Percentiles rank a stretch among this genome's conserved stretches.
Evolutionary conservation across 2,329 filamentous ascomycete genomes (phyloP).

Genomic region (Fusarium sp.): DNA sequence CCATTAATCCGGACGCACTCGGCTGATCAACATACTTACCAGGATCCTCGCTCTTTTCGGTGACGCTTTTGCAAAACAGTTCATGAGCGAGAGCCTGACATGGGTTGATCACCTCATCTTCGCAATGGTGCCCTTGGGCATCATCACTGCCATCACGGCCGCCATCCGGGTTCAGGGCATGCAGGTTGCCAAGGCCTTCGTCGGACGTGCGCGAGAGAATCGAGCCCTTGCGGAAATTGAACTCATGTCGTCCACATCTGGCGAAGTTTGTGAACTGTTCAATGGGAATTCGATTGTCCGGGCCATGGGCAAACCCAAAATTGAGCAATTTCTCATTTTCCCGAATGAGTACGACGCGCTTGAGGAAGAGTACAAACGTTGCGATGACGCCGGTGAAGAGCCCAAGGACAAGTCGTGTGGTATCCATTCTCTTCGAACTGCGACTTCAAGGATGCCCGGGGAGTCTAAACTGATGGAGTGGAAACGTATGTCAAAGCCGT

Average conservation of each 20-base stretch:
- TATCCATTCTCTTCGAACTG: neutral
- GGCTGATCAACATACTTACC: neutral
- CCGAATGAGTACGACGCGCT: neutral
- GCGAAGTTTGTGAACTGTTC: neutral
- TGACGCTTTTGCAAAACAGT: neutral
- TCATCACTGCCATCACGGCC: neutral
- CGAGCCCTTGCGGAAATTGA: neutral
- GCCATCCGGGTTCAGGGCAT: neutral
- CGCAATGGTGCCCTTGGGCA: neutral
- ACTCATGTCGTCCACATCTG: neutral
- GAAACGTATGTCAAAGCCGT: neutral
- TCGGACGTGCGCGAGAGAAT: neutral
- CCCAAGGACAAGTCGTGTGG: neutral
- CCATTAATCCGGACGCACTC: accelerated
- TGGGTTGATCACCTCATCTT: neutral
- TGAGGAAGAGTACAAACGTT: neutral
- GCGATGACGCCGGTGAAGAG: neutral
- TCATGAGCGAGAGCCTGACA: neutral
- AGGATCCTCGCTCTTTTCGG: neutral
- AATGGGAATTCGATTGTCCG: neutral
- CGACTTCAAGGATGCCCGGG: accelerated
- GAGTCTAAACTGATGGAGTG: neutral
- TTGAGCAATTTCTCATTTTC: neutral
- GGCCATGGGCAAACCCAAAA: neutral
- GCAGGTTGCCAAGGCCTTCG: neutral